Evolutionary conservation across 2,329 filamentous ascomycete genomes (phyloP).

Genomic region (Biscogniauxia marginata): DNA sequence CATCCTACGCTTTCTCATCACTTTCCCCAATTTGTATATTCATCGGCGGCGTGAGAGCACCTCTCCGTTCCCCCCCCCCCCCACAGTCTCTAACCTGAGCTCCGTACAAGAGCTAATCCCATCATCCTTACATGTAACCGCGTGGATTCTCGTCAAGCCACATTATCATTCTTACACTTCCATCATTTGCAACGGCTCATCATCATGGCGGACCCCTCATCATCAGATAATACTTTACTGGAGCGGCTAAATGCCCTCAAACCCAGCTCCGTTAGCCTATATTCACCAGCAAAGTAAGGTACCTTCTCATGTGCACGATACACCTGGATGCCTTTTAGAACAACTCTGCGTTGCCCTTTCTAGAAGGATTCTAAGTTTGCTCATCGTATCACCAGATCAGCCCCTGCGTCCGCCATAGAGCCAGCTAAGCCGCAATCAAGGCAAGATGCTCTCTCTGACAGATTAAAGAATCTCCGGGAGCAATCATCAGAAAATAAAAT

Average conservation of each 20-base stretch:
- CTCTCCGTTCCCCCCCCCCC: no score
- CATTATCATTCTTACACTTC: no score
- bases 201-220: conserved; percentile 22
- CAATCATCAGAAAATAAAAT: conserved; percentile 31
- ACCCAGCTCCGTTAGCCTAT: conserved; percentile 36
- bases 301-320: no score
- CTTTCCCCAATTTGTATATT: no score
- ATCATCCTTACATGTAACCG: no score
- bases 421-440: conserved; percentile 42
- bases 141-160: no score
- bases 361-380: conserved; percentile 19
- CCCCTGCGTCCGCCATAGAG: conserved; percentile 38
- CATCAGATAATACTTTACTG: conserved; percentile 47
- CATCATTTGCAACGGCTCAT: not conserved
- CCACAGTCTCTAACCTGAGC: no score
- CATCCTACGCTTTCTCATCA: no score
- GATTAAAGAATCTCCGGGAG: conserved; percentile 51
- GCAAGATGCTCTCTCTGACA: conserved; percentile 51
- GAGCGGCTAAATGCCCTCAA: conserved; percentile 55
- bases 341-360: not conserved
- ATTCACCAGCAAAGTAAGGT: conserved; percentile 41
- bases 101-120: no score
- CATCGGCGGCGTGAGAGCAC: no score
- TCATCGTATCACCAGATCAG: conserved; percentile 27
- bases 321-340: not conserved